Percentiles rank a stretch among this genome's conserved stretches.
Evolutionary conservation across 1,139 yeast species (phyloP).

Genomic region (Yamadazyma songkhlaensis): DNA sequence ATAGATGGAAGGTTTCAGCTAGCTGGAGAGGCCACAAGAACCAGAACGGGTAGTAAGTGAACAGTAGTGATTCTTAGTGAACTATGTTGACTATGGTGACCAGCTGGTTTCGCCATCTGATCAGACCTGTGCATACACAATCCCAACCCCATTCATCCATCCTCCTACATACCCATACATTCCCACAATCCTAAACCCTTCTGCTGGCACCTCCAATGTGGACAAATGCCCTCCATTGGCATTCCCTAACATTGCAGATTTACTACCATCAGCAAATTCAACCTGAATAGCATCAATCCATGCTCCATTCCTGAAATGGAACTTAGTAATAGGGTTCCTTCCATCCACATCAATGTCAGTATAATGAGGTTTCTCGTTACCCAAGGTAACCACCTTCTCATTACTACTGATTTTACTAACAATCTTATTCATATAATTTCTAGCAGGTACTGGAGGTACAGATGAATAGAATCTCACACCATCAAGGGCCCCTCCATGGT

Average conservation of each 20-base stretch:
- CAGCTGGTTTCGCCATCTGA: too few species aligned
- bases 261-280: conserved; percentile 48
- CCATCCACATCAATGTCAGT: conserved; percentile 53
- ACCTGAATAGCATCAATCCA: conserved; percentile 92
- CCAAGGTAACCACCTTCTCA: conserved; percentile 42
- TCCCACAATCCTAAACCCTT: conserved; percentile 58
- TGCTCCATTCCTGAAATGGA: conserved; percentile 69
- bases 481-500: conserved; percentile 74
- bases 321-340: conserved; percentile 60
- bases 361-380: conserved; percentile 57
- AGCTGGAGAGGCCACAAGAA: too few species aligned
- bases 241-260: conserved; percentile 58
- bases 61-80: too few species aligned
- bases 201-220: conserved; percentile 54
- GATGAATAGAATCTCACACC: conserved; percentile 48
- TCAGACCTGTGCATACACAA: too few species aligned
- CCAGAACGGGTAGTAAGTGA: too few species aligned
- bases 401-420: conserved; percentile 14
- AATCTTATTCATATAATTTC: conserved; percentile 42
- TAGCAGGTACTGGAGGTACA: conserved; percentile 44
- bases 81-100: too few species aligned
- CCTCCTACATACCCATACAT: conserved; percentile 60
- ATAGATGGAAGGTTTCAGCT: too few species aligned
- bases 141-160: conserved; percentile 77
- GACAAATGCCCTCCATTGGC: conserved; percentile 65